A percentile compares a stretch with the other conserved stretches of the same genome.
phyloP scores from a whole-genome alignment of 2,329 filamentous ascomycete species.

The Phialocephala sp. region DNA sequence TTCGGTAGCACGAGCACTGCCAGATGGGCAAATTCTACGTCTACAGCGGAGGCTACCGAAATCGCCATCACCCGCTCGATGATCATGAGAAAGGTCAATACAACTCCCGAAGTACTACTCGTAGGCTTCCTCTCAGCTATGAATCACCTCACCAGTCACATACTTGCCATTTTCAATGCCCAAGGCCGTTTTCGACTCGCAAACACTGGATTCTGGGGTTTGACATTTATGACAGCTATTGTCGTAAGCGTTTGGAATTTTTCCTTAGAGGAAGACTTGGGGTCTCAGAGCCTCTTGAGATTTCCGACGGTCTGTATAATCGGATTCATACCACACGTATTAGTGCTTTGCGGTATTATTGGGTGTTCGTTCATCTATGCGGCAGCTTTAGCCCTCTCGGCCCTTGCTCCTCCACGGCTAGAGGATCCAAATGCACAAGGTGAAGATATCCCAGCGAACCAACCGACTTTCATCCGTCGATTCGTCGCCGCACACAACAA shows the following conservation, averaged over 20 bases:
- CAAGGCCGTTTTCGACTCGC: slow-evolving; percentile 81
- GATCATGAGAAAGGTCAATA: slow-evolving; percentile 82
- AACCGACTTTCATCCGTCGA: slow-evolving; percentile 58
- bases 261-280: slow-evolving; percentile 66
- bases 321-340: slow-evolving; percentile 91
- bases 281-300: slow-evolving; percentile 71
- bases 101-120: slow-evolving; percentile 85
- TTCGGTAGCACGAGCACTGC: slow-evolving; percentile 42
- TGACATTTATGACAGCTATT: slow-evolving; percentile 88
- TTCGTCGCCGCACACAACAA: slow-evolving; percentile 79
- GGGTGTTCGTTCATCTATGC: slow-evolving; percentile 79
- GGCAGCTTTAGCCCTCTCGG: slow-evolving; percentile 77
- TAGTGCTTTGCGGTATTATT: slow-evolving; percentile 80
- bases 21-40: slow-evolving; percentile 31
- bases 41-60: slow-evolving; percentile 42
- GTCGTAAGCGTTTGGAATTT: slow-evolving; percentile 74
- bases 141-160: slow-evolving; percentile 85
- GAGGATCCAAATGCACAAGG: slow-evolving; percentile 42
- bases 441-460: slow-evolving; percentile 48
- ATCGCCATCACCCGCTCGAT: slow-evolving; percentile 65
- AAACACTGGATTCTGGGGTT: slow-evolving; percentile 87
- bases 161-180: slow-evolving; percentile 79
- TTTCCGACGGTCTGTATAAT: slow-evolving; percentile 96
- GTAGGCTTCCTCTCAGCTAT: slow-evolving; percentile 87
- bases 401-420: slow-evolving; percentile 55